These are phyloP conservation scores for Pneumocystis canis DNA, from an alignment of 1,139 yeast species.

Conservation along the genomic window DNA sequence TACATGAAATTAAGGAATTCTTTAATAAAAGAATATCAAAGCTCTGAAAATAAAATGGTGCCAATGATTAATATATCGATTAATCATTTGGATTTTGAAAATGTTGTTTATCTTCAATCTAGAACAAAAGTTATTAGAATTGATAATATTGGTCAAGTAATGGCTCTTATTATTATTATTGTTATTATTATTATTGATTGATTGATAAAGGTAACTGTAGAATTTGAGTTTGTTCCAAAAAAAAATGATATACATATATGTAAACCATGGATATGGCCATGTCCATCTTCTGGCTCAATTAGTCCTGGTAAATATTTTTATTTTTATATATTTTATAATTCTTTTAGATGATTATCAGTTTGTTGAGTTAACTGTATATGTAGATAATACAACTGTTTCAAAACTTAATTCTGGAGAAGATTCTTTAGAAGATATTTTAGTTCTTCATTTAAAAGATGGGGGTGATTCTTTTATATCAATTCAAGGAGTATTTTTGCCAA, in stretches of 20 bases:
- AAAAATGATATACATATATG: not conserved
- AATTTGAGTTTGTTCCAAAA: not conserved
- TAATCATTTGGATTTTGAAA: not conserved
- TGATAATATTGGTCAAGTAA: not conserved
- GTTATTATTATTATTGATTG: not conserved
- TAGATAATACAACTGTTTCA: constrained; percentile 1
- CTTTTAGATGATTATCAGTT: not conserved
- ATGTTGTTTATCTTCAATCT: not conserved
- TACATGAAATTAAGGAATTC: constrained; percentile 2
- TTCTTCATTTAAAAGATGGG: constrained; percentile 9
- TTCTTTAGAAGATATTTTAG: constrained; percentile 6
- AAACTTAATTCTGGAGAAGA: constrained; percentile 5
- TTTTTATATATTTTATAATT: not conserved
- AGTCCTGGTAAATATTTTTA: not conserved
- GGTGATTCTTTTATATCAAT: constrained; percentile 6
- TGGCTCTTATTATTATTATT: not conserved
- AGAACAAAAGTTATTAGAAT: not conserved
- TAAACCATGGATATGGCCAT: constrained; percentile 1
- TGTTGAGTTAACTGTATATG: not conserved
- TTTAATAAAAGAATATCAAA: constrained; percentile 3
- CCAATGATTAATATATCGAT: constrained; percentile 3
- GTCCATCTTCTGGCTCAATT: not conserved
- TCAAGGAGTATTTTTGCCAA: constrained; percentile 5
- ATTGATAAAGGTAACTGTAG: not conserved
- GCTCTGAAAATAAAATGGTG: constrained; percentile 9